phyloP scores from a whole-genome alignment of 768 basidiomycete genomes.

The Hygrophorus pudorinus region DNA sequence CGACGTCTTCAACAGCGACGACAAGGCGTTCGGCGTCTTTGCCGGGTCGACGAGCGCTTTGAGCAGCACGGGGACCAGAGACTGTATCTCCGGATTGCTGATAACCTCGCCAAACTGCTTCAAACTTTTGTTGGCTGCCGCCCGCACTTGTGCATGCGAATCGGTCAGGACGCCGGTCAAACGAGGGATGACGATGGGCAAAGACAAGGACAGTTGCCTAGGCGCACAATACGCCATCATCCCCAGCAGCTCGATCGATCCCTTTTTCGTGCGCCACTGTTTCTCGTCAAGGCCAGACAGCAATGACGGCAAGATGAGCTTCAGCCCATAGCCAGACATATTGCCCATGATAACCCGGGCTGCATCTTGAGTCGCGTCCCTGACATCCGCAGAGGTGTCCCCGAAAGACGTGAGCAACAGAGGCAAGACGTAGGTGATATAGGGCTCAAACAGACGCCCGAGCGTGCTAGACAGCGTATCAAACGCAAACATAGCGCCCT shows the following conservation, averaged over 20 bases:
- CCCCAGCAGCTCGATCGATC: constrained; percentile 91
- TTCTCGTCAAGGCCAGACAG: constrained; percentile 92
- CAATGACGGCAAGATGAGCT: constrained; percentile 84
- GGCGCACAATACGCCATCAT: constrained; percentile 99
- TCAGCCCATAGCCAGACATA: constrained; percentile 91
- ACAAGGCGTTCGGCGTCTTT: constrained; percentile 78
- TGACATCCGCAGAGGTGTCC: constrained; percentile 76
- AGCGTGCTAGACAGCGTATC: constrained; percentile 84
- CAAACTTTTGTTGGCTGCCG: constrained; percentile 88
- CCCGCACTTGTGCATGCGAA: constrained; percentile 92
- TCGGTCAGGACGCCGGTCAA: constrained; percentile 92
- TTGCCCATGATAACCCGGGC: constrained; percentile 92
- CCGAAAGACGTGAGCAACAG: constrained; percentile 79
- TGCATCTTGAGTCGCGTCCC: constrained; percentile 89
- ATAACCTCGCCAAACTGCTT: constrained; percentile 99
- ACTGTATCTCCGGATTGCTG: constrained; percentile 93
- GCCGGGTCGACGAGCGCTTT: constrained; percentile 94
- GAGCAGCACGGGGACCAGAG: constrained; percentile 78
- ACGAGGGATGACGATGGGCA: constrained; percentile 95
- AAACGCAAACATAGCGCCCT: constrained; percentile 92
- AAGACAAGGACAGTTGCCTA: constrained; percentile 83
- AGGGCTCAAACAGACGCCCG: constrained; percentile 89
- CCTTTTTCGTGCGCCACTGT: constrained; percentile 97
- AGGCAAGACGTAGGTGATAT: constrained; percentile 76
- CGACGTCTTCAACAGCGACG: constrained; percentile 84